These are phyloP conservation scores for Albatrellus ellisii DNA, from an alignment of 768 basidiomycete species.

Conservation along the genomic window DNA sequence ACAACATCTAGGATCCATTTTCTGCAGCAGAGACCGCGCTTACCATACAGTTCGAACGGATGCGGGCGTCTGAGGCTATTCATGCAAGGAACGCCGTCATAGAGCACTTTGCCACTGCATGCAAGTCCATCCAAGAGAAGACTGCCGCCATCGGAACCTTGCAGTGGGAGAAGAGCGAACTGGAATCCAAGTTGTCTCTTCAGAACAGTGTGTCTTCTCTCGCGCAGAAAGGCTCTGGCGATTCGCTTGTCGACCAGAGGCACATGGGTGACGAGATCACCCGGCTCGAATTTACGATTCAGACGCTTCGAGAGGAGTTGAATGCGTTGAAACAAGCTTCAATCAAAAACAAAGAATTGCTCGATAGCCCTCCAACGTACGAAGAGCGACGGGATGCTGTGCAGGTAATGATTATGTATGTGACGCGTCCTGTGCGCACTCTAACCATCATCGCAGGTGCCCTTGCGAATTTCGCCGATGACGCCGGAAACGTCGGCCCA, in stretches of 20 bases:
- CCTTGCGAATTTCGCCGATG: constrained; percentile 1
- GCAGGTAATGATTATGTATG: background rate
- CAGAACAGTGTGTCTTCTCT: constrained; percentile 16
- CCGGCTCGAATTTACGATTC: constrained; percentile 22
- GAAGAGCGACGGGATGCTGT: constrained; percentile 10
- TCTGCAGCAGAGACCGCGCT: constrained; percentile 12
- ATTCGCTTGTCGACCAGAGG: background rate
- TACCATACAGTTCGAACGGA: constrained; percentile 11
- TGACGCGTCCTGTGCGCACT: background rate
- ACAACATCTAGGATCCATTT: constrained; percentile 7
- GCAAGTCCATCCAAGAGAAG: constrained; percentile 13
- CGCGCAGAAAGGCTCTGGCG: background rate
- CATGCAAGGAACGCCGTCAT: constrained; percentile 13
- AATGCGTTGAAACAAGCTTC: constrained; percentile 18
- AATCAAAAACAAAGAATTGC: constrained; percentile 10
- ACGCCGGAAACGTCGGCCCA: constrained; percentile 10
- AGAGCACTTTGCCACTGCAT: constrained; percentile 11
- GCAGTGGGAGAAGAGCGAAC: constrained; percentile 9
- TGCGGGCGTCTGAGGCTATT: constrained; percentile 10
- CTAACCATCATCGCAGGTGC: background rate
- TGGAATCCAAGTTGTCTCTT: constrained; percentile 20
- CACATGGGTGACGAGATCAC: constrained; percentile 18
- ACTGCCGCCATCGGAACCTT: constrained; percentile 6
- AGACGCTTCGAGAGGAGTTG: constrained; percentile 12
- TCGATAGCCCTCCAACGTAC: constrained; percentile 17